Percentiles rank a stretch among this genome's conserved stretches.
These are phyloP conservation scores for Priceomyces castillae DNA, from an alignment of 805 yeast genomes.

Conservation along the genomic window DNA sequence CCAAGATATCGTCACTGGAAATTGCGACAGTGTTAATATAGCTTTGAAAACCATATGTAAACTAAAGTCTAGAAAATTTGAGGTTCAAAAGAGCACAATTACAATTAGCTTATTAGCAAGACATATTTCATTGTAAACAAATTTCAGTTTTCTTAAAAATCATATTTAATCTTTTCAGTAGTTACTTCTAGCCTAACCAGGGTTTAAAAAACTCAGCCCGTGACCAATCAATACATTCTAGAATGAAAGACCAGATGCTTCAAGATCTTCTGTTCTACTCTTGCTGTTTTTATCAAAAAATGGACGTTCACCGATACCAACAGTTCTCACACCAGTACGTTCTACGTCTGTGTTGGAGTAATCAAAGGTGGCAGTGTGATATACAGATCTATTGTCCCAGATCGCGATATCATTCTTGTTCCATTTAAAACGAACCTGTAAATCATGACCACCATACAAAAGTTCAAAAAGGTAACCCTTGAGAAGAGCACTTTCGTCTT, in stretches of 20 bases:
- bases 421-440: slow-evolving; percentile 52
- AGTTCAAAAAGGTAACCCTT: slow-evolving; percentile 41
- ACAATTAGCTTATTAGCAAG: too few species aligned
- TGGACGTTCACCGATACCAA: slow-evolving; percentile 11
- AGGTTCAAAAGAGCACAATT: too few species aligned
- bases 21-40: too few species aligned
- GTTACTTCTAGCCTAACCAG: too few species aligned
- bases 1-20: too few species aligned
- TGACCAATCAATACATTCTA: too few species aligned
- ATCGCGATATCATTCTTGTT: slow-evolving; percentile 41
- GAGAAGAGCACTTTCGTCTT: slow-evolving; percentile 31
- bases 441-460: slow-evolving; percentile 47
- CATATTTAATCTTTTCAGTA: too few species aligned
- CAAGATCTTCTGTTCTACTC: slow-evolving; percentile 7
- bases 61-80: too few species aligned
- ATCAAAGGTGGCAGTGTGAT: slow-evolving; percentile 14
- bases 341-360: slow-evolving; percentile 4
- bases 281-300: slow-evolving; percentile 6
- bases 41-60: too few species aligned
- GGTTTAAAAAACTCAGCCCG: too few species aligned
- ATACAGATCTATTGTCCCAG: slow-evolving; percentile 55
- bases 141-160: too few species aligned
- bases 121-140: too few species aligned
- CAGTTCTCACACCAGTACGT: slow-evolving; percentile 11
- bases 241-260: slow-evolving; percentile 1